These are phyloP conservation scores for Pezicula rhizophila DNA, from an alignment of 2,329 filamentous ascomycete species.

Conservation along the genomic window DNA sequence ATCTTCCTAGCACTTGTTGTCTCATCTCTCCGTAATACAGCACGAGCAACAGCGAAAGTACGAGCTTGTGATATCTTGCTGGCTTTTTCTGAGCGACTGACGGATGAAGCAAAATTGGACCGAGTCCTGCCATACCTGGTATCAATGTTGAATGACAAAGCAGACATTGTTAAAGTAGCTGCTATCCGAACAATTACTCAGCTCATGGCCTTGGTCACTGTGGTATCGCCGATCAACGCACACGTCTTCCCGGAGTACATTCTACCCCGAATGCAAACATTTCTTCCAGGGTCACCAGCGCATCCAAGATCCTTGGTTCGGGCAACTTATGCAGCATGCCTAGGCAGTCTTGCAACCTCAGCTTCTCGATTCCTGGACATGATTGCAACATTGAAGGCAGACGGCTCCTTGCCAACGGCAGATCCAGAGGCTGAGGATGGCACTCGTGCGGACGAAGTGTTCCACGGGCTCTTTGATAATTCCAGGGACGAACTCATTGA, in stretches of 20 bases:
- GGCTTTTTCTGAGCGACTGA: slow-evolving; percentile 84
- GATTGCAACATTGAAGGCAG: slow-evolving; percentile 79
- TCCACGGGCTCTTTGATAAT: slow-evolving; percentile 81
- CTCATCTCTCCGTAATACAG: slow-evolving; percentile 82
- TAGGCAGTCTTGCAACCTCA: slow-evolving; percentile 81
- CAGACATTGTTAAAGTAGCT: slow-evolving; percentile 78
- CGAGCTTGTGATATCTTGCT: slow-evolving; percentile 87
- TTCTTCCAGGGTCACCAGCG: slow-evolving; percentile 44
- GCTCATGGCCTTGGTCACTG: slow-evolving; percentile 76
- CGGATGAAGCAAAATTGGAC: slow-evolving; percentile 93
- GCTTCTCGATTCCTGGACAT: slow-evolving; percentile 83
- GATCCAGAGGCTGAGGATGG: slow-evolving; percentile 77
- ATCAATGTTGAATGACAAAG: slow-evolving; percentile 72
- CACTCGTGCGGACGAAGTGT: slow-evolving; percentile 58
- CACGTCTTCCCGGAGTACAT: slow-evolving; percentile 66
- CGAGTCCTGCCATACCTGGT: slow-evolving; percentile 87
- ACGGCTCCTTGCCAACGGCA: slow-evolving; percentile 70
- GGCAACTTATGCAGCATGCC: slow-evolving; percentile 86
- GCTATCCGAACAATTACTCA: slow-evolving; percentile 85
- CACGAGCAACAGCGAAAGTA: slow-evolving; percentile 78
- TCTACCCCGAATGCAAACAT: slow-evolving; percentile 55
- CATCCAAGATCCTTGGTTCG: slow-evolving; percentile 67
- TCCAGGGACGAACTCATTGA: slow-evolving; percentile 77
- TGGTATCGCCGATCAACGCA: slow-evolving; percentile 75
- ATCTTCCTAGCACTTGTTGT: slow-evolving; percentile 88